Percentiles rank a stretch among this genome's conserved stretches.
These are phyloP conservation scores for Erysimum cheiranthoides DNA, from an alignment of 345 rosid genomes.

Conservation along the genomic window DNA sequence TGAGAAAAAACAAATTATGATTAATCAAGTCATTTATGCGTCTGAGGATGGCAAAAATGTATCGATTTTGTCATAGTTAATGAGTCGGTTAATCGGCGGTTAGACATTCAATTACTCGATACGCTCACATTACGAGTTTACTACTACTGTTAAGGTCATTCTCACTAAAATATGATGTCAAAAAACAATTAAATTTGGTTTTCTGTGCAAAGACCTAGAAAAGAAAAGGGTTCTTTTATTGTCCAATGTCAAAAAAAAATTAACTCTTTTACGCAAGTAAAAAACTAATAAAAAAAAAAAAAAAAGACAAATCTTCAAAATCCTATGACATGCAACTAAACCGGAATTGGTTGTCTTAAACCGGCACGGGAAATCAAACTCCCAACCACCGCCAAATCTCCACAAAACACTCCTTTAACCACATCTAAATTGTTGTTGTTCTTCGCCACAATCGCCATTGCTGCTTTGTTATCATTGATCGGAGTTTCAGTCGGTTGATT, in stretches of 20 bases:
- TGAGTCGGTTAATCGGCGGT: not conserved
- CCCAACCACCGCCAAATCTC: conserved; percentile 83
- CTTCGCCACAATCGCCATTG: not conserved
- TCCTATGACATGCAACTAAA: conserved; percentile 28
- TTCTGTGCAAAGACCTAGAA: not conserved
- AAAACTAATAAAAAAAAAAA: not conserved
- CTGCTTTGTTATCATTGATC: not conserved
- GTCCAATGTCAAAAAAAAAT: not conserved
- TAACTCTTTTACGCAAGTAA: not conserved
- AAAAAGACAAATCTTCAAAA: not conserved
- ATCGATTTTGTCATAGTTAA: not conserved
- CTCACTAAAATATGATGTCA: not conserved
- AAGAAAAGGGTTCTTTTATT: not conserved
- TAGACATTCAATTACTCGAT: not conserved
- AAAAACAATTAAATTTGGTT: not conserved
- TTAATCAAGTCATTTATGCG: not conserved
- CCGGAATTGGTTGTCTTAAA: conserved; percentile 73
- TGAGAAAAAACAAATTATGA: not conserved
- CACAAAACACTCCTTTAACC: conserved; percentile 87
- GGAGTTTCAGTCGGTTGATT: conserved; percentile 49
- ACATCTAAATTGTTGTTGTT: conserved; percentile 44
- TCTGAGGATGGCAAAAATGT: not conserved
- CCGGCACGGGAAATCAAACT: conserved; percentile 75
- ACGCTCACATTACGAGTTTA: not conserved
- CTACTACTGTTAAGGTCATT: not conserved